Percentiles rank a stretch among this genome's conserved stretches.
Conservation (phyloP, 129 eudicot species). For the Solidago caesia region DNA sequence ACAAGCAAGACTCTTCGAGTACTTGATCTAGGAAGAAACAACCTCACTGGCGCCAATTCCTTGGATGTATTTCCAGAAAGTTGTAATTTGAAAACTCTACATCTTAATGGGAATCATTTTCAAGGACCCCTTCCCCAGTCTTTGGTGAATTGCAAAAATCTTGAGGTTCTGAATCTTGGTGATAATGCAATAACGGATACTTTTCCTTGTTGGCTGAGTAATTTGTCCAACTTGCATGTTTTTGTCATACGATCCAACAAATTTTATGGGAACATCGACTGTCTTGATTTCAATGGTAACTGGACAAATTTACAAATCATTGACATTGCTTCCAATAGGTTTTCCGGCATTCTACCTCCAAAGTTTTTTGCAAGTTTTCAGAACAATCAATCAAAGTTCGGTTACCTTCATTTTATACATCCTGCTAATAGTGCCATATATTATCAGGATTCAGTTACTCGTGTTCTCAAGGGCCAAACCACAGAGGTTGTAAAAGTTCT, state of each 20-base stretch:
- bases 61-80: slow-evolving; percentile 22
- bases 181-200: slow-evolving; percentile 35
- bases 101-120: slow-evolving; percentile 36
- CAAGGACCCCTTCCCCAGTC: slow-evolving; percentile 42
- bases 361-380: slow-evolving; percentile 16
- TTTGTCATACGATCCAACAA: slow-evolving; percentile 31
- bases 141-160: slow-evolving; percentile 32
- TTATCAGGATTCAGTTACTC: slow-evolving; percentile 26
- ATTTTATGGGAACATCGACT: slow-evolving; percentile 29
- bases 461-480: slow-evolving; percentile 18
- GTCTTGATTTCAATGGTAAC: slow-evolving; percentile 3
- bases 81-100: slow-evolving; percentile 38
- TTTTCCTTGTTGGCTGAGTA: slow-evolving; percentile 36
- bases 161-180: slow-evolving; percentile 46
- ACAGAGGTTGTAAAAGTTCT: slow-evolving; percentile 26
- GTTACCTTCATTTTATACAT: background rate
- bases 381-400: background rate
- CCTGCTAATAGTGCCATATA: slow-evolving; percentile 11
- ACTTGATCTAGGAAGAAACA: slow-evolving; percentile 46
- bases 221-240: slow-evolving; percentile 21
- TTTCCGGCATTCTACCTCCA: slow-evolving; percentile 28
- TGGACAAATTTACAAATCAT: slow-evolving; percentile 31
- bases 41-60: slow-evolving; percentile 26
- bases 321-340: slow-evolving; percentile 35
- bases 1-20: slow-evolving; percentile 26